A percentile compares a stretch with the other conserved stretches of the same genome.
phyloP scores from a whole-genome alignment of 2,329 filamentous ascomycete genomes.

The Triangularia setosa region DNA sequence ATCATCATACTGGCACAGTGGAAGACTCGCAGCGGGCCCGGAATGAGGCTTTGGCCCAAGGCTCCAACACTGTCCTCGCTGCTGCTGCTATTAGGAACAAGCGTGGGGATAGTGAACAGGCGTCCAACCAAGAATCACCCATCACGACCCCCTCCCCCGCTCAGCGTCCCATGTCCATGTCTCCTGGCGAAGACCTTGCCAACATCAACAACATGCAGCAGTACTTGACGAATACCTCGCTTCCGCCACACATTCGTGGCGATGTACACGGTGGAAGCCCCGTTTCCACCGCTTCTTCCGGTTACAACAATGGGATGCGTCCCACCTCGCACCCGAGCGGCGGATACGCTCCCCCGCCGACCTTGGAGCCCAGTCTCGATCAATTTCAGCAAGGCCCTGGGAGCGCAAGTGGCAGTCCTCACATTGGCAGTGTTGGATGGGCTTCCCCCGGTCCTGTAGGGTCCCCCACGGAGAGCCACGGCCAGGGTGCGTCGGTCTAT shows the following conservation, averaged over 20 bases:
- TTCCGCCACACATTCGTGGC: slow-evolving; percentile 76
- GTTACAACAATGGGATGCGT: slow-evolving; percentile 53
- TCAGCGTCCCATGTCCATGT: slow-evolving; percentile 76
- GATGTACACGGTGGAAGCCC: slow-evolving; percentile 71
- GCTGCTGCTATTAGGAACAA: slow-evolving; percentile 31
- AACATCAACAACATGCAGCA: slow-evolving; percentile 61
- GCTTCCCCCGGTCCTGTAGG: slow-evolving; percentile 75
- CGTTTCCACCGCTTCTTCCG: slow-evolving; percentile 61
- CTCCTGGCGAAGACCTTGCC: slow-evolving; percentile 71
- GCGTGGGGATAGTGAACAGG: slow-evolving; percentile 67
- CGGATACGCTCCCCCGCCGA: slow-evolving; percentile 76
- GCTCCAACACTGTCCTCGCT: slow-evolving; percentile 34
- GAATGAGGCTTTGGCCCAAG: slow-evolving; percentile 71
- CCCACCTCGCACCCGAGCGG: slow-evolving; percentile 79
- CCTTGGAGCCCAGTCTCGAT: slow-evolving; percentile 80
- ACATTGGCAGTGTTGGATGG: slow-evolving; percentile 80
- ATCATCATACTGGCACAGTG: slow-evolving; percentile 90
- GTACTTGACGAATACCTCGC: slow-evolving; percentile 73
- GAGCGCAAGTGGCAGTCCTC: slow-evolving; percentile 79
- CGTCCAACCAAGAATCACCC: slow-evolving; percentile 69
- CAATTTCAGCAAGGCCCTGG: slow-evolving; percentile 60
- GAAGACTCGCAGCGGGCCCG: slow-evolving; percentile 90
- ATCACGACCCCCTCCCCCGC: slow-evolving; percentile 77
- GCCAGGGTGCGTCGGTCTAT: slow-evolving; percentile 68
- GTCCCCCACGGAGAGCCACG: slow-evolving; percentile 62